Evolutionary conservation across 2,329 filamentous ascomycete genomes (phyloP).

Genomic region (Ophiosphaerella herpotricha): DNA sequence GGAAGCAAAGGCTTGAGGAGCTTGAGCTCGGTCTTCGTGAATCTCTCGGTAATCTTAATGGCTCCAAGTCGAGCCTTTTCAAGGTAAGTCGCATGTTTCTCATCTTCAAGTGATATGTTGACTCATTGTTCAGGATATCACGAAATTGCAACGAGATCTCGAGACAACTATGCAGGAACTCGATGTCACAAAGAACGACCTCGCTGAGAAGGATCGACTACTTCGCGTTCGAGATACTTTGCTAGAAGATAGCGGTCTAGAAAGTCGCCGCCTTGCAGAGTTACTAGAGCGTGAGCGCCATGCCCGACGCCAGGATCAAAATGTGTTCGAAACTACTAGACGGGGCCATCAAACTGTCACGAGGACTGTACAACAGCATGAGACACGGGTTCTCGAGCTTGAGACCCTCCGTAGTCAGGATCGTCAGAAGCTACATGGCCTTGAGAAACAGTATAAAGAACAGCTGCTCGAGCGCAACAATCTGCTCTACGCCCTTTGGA

Average conservation of each 20-base stretch:
- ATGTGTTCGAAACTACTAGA: conserved; percentile 85
- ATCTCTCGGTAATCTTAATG: conserved; percentile 83
- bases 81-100: conserved; percentile 57
- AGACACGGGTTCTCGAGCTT: conserved; percentile 82
- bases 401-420: conserved; percentile 80
- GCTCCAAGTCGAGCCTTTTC: conserved; percentile 82
- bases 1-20: conserved; percentile 88
- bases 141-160: conserved; percentile 84
- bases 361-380: conserved; percentile 83
- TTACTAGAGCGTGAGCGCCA: conserved; percentile 89
- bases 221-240: conserved; percentile 88
- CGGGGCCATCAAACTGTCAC: conserved; percentile 85
- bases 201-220: conserved; percentile 88
- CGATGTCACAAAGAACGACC: conserved; percentile 73
- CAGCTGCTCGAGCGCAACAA: conserved; percentile 90
- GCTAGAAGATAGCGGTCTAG: conserved; percentile 85
- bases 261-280: conserved; percentile 82
- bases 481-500: conserved; percentile 87
- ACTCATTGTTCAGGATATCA: conserved; percentile 66
- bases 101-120: conserved; percentile 15
- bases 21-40: conserved; percentile 87
- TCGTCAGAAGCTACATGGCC: conserved; percentile 71
- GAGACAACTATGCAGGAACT: conserved; percentile 83
- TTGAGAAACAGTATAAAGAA: conserved; percentile 83
- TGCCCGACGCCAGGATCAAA: conserved; percentile 81